Evolutionary conservation across 1,284 basidiomycete genomes (phyloP).

Genomic region (Puccinia triticina): DNA sequence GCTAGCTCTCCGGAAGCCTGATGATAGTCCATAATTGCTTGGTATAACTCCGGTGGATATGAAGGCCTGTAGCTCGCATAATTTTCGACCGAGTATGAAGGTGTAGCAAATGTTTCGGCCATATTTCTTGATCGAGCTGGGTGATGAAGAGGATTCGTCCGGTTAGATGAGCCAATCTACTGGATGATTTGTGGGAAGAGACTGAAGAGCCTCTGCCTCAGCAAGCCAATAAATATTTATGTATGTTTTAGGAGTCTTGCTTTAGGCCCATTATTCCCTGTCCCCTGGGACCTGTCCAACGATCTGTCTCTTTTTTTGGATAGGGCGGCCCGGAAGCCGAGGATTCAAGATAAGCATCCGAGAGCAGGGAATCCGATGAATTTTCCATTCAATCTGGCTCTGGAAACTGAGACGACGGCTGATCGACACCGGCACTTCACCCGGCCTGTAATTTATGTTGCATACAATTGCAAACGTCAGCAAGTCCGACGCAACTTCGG

Average conservation of each 20-base stretch:
- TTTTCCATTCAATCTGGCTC: background rate
- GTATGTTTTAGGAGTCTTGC: background rate
- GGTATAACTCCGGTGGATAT: conserved; percentile 37
- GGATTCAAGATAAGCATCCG: background rate
- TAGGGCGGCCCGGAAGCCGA: conserved; percentile 3
- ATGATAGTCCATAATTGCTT: conserved; percentile 48
- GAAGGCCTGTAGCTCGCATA: conserved; percentile 42
- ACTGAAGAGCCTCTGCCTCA: background rate
- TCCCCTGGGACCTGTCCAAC: conserved; percentile 2
- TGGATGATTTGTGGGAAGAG: background rate
- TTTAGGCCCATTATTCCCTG: background rate
- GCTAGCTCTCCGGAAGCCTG: conserved; percentile 34
- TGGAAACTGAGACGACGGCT: background rate
- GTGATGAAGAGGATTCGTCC: background rate
- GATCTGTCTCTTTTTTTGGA: background rate
- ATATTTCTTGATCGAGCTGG: conserved; percentile 4
- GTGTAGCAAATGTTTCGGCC: conserved; percentile 39
- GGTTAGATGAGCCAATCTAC: background rate
- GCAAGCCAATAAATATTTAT: background rate
- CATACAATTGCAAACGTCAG: background rate
- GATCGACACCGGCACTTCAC: background rate
- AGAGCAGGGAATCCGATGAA: background rate
- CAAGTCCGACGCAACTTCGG: background rate
- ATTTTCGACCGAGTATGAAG: conserved; percentile 28
- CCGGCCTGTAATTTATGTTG: background rate